A percentile compares a stretch with the other conserved stretches of the same genome.
phyloP scores from a whole-genome alignment of 306 rosid species.

The Prunus davidiana region DNA sequence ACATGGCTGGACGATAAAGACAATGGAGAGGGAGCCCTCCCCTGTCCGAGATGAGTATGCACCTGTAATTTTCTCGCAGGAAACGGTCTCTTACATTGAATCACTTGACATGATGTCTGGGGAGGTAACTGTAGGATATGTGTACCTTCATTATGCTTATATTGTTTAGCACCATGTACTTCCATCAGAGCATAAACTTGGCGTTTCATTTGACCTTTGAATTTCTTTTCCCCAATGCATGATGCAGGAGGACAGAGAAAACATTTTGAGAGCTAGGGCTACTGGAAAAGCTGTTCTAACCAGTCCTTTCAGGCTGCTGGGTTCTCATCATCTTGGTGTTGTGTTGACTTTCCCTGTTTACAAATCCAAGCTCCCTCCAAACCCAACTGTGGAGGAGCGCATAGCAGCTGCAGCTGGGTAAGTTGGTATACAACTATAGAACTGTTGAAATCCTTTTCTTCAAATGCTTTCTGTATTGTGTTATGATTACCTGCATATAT shows the following conservation, averaged over 20 bases:
- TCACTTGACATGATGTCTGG: slow-evolving; percentile 99
- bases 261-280: slow-evolving; percentile 94
- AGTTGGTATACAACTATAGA: slow-evolving; percentile 14
- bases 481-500: background rate
- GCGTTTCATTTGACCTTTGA: slow-evolving; percentile 8
- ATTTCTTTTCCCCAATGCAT: slow-evolving; percentile 10
- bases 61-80: slow-evolving; percentile 89
- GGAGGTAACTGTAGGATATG: slow-evolving; percentile 52
- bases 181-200: background rate
- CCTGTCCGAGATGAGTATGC: slow-evolving; percentile 90
- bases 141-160: slow-evolving; percentile 8
- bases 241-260: slow-evolving; percentile 89
- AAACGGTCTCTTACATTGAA: slow-evolving; percentile 83
- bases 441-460: background rate
- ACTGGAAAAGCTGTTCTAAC: slow-evolving; percentile 97
- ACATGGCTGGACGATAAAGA: slow-evolving; percentile 91
- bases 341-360: slow-evolving; percentile 97
- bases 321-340: slow-evolving; percentile 97
- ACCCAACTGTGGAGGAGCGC: slow-evolving; percentile 69
- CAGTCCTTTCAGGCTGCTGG: slow-evolving; percentile 88
- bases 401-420: slow-evolving; percentile 89
- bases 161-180: background rate
- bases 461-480: background rate
- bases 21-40: slow-evolving; percentile 82
- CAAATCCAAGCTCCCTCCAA: slow-evolving; percentile 71